Conservation (phyloP, 2,329 filamentous ascomycete species). For the Sarocladium kiliense region DNA sequence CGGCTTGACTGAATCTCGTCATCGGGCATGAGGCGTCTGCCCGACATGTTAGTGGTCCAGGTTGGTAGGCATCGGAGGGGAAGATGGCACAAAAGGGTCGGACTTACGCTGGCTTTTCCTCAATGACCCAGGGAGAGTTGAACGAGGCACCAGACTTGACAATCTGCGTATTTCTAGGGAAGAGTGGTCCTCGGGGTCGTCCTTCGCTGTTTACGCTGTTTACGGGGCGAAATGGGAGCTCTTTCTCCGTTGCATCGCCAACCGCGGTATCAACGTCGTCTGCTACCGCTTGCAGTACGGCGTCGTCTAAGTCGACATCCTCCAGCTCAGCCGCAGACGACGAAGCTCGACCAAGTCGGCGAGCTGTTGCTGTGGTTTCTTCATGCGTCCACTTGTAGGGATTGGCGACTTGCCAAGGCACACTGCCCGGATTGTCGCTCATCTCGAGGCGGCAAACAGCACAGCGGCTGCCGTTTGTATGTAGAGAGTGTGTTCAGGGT, state of each 20-base stretch:
- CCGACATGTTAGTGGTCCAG: background rate
- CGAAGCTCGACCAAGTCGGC: background rate
- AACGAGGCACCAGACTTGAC: slow-evolving; percentile 4
- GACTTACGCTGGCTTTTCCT: slow-evolving; percentile 6
- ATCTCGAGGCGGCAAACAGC: background rate
- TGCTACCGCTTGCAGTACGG: background rate
- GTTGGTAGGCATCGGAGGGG: background rate
- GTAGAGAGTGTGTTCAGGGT: too few species aligned
- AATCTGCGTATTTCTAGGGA: background rate
- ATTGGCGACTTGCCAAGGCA: background rate
- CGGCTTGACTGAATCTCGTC: slow-evolving; percentile 17
- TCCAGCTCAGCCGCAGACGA: background rate
- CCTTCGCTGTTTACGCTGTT: background rate
- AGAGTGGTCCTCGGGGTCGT: background rate
- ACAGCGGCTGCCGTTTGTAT: too few species aligned
- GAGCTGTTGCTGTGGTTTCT: background rate
- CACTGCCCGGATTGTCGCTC: background rate
- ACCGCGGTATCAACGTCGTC: background rate
- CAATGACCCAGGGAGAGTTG: slow-evolving; percentile 7
- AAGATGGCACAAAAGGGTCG: background rate
- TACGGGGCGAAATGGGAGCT: background rate
- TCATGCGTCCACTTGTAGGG: background rate
- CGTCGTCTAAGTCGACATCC: background rate
- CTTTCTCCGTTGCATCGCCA: background rate
- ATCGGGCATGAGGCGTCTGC: background rate